phyloP scores from a whole-genome alignment of 176 grass and related monocot species.

The Avena eriantha region DNA sequence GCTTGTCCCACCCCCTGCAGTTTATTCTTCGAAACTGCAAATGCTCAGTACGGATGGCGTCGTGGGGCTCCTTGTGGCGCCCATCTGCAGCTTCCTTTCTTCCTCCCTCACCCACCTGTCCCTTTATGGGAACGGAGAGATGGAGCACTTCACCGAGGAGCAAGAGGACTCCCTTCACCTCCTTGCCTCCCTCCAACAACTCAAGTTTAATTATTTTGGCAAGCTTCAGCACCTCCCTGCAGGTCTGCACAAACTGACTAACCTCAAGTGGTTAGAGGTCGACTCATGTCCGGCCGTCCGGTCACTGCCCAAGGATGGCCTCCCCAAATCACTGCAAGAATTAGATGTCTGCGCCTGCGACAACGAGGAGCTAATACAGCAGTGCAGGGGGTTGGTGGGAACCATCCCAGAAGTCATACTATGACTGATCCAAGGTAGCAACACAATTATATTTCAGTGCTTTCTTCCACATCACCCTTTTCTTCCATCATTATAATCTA shows the following conservation, averaged over 20 bases:
- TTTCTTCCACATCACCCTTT: not conserved
- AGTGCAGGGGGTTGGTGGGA: not conserved
- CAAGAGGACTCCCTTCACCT: conserved; percentile 3
- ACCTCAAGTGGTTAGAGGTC: not conserved
- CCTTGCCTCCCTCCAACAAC: conserved; percentile 21
- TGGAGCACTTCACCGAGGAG: conserved; percentile 20
- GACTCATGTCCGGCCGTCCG: not conserved
- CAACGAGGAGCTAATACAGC: not conserved
- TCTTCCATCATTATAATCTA: not conserved
- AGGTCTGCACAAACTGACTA: not conserved
- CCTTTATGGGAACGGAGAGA: accelerated
- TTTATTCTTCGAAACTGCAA: not conserved
- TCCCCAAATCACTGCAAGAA: not conserved
- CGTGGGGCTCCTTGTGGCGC: not conserved
- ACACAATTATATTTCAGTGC: not conserved
- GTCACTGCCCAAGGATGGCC: not conserved
- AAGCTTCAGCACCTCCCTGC: conserved; percentile 19
- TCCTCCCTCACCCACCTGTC: not conserved
- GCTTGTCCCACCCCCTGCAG: not conserved
- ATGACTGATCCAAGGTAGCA: not conserved
- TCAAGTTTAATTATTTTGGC: accelerated
- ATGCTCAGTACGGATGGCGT: accelerated
- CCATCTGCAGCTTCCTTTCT: conserved; percentile 24
- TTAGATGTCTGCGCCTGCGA: accelerated
- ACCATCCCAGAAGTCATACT: not conserved